A percentile compares a stretch with the other conserved stretches of the same genome.
These are phyloP conservation scores for Amoebophrya sp. DNA, from an alignment of 169 alveolate genomes.

Conservation along the genomic window DNA sequence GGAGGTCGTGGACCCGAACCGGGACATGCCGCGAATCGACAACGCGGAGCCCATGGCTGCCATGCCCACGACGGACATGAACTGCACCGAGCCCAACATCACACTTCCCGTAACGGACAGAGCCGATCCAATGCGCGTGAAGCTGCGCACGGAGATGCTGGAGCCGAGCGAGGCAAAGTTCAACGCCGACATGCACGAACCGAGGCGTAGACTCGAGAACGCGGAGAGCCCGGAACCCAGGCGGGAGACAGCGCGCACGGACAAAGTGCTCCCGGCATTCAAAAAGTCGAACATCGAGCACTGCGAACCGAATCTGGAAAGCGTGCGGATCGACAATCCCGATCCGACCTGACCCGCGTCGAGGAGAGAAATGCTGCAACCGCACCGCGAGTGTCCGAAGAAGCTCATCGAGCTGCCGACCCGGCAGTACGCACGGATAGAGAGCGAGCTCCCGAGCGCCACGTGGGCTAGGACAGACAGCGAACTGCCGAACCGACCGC, in stretches of 20 bases:
- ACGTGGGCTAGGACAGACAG: not conserved
- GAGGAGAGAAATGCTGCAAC: not conserved
- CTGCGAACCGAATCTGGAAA: not conserved
- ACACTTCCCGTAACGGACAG: not conserved
- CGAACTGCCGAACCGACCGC: constrained; percentile 1
- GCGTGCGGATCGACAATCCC: not conserved
- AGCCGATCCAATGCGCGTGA: not conserved
- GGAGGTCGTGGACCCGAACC: not conserved
- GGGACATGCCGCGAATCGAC: not conserved
- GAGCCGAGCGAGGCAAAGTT: not conserved
- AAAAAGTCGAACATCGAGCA: not conserved
- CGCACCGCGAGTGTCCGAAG: not conserved
- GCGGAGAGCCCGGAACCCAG: not conserved
- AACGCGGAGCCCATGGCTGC: not conserved
- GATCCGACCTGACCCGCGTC: not conserved
- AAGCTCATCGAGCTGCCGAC: not conserved
- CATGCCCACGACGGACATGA: constrained; percentile 11
- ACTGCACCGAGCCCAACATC: constrained; percentile 20
- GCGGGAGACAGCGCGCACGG: constrained; percentile 8
- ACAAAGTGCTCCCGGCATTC: not conserved
- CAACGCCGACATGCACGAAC: constrained; percentile 4
- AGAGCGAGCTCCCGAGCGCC: not conserved
- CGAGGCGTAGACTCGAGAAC: not conserved
- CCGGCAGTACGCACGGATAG: not conserved
- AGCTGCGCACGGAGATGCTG: not conserved